Evolutionary conservation across 1,284 basidiomycete genomes (phyloP).

Genomic region (Tetrapyrgos nigripes): DNA sequence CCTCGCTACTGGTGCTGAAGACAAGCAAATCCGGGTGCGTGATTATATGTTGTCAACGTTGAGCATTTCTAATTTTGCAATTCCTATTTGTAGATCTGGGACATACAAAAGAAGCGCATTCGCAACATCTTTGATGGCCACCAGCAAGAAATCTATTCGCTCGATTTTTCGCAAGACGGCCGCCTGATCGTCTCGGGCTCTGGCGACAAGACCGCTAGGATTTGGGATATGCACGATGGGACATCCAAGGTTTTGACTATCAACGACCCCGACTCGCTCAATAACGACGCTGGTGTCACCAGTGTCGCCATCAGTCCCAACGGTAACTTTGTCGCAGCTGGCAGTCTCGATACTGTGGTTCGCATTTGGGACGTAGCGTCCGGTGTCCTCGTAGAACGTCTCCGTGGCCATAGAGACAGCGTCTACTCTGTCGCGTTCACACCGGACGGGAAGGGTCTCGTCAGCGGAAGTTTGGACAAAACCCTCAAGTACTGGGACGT

Average conservation of each 20-base stretch:
- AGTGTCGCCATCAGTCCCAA: slow-evolving; percentile 85
- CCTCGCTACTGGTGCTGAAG: slow-evolving; percentile 86
- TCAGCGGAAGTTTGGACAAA: slow-evolving; percentile 88
- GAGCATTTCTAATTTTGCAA: slow-evolving; percentile 4
- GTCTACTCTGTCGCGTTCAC: slow-evolving; percentile 91
- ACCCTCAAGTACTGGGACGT: slow-evolving; percentile 92
- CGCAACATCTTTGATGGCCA: slow-evolving; percentile 83
- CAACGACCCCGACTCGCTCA: slow-evolving; percentile 57
- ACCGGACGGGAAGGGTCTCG: slow-evolving; percentile 80
- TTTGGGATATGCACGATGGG: slow-evolving; percentile 84
- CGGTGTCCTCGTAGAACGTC: slow-evolving; percentile 74
- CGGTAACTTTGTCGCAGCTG: slow-evolving; percentile 82
- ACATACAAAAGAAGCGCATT: slow-evolving; percentile 78
- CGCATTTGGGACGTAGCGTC: slow-evolving; percentile 87
- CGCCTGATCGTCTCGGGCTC: slow-evolving; percentile 88
- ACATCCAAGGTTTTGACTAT: slow-evolving; percentile 65
- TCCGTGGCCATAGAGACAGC: slow-evolving; percentile 84
- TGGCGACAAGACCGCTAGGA: slow-evolving; percentile 88
- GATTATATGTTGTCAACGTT: slow-evolving; percentile 1
- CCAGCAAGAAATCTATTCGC: slow-evolving; percentile 90
- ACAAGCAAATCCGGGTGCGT: slow-evolving; percentile 81
- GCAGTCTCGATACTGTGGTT: slow-evolving; percentile 84
- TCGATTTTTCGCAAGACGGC: slow-evolving; percentile 87
- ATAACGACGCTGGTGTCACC: slow-evolving; percentile 80
- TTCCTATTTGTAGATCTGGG: slow-evolving; percentile 75